phyloP scores from a whole-genome alignment of 306 rosid genomes.

The Malus asiatica region DNA sequence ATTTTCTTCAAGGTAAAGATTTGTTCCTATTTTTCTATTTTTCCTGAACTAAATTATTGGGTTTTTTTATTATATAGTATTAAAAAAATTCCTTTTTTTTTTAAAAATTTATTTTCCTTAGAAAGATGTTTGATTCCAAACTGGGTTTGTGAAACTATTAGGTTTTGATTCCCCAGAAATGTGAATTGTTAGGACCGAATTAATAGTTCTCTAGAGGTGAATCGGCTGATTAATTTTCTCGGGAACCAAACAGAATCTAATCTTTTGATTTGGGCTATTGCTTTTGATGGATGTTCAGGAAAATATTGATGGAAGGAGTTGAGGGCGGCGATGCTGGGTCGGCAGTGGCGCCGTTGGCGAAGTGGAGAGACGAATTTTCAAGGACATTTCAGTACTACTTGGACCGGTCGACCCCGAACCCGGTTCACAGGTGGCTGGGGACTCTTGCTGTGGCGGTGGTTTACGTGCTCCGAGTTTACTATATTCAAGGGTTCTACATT shows the following conservation, averaged over 20 bases:
- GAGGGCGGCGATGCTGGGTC: slow-evolving; percentile 38
- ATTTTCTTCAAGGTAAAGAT: not conserved
- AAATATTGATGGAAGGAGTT: slow-evolving; percentile 42
- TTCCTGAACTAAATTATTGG: not conserved
- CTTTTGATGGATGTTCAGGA: slow-evolving; percentile 12
- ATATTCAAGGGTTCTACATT: slow-evolving; percentile 50
- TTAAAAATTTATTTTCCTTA: not conserved
- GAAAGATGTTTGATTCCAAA: not conserved
- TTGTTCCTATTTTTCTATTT: too few relatives aligned
- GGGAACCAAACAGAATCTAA: not conserved
- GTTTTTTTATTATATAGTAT: too few relatives aligned
- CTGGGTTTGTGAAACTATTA: not conserved
- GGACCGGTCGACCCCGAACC: slow-evolving; percentile 56
- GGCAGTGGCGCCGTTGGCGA: slow-evolving; percentile 38
- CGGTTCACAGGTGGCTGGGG: slow-evolving; percentile 59
- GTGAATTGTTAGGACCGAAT: not conserved
- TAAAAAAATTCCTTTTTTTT: not conserved
- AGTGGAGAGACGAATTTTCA: slow-evolving; percentile 46
- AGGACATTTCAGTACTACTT: slow-evolving; percentile 49
- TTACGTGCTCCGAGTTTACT: slow-evolving; percentile 51
- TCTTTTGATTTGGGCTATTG: not conserved
- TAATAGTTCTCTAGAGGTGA: not conserved
- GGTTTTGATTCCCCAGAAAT: not conserved
- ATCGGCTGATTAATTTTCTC: not conserved
- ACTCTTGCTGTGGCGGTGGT: slow-evolving; percentile 35